A percentile compares a stretch with the other conserved stretches of the same genome.
Evolutionary conservation across 257 asterid genomes (phyloP).

Genomic region (Penstemon barbatus): DNA sequence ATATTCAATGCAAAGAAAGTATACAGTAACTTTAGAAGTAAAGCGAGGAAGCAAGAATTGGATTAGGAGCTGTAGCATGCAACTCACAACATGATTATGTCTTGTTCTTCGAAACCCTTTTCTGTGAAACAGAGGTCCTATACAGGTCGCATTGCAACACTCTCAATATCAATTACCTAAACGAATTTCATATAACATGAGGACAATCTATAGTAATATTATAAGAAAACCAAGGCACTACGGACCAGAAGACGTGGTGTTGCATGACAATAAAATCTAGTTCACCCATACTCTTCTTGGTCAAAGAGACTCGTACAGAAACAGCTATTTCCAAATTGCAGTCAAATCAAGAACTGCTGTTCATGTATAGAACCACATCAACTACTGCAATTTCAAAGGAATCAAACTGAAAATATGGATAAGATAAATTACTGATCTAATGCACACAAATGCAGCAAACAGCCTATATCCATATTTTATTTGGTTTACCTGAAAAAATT

Average conservation of each 20-base stretch:
- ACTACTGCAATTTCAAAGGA: background rate
- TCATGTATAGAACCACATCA: background rate
- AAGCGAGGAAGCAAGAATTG: background rate
- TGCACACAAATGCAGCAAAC: background rate
- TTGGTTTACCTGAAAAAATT: no score
- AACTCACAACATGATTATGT: background rate
- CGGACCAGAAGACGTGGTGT: no score
- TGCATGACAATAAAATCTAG: no score
- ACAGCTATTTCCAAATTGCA: background rate
- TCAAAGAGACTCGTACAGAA: background rate
- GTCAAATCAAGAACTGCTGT: background rate
- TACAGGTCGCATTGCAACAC: no score
- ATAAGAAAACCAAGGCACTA: no score
- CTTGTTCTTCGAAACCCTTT: background rate
- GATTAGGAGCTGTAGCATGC: background rate
- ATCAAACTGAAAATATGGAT: background rate
- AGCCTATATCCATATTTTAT: background rate
- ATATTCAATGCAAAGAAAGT: background rate
- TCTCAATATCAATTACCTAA: no score
- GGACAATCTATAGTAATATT: no score
- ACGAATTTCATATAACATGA: no score
- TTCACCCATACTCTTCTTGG: no score
- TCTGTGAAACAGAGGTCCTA: background rate
- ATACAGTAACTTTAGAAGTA: background rate
- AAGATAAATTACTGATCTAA: background rate